Conservation (phyloP, 163 green algal genomes). For the Coccomyxa subellipsoidea region DNA sequence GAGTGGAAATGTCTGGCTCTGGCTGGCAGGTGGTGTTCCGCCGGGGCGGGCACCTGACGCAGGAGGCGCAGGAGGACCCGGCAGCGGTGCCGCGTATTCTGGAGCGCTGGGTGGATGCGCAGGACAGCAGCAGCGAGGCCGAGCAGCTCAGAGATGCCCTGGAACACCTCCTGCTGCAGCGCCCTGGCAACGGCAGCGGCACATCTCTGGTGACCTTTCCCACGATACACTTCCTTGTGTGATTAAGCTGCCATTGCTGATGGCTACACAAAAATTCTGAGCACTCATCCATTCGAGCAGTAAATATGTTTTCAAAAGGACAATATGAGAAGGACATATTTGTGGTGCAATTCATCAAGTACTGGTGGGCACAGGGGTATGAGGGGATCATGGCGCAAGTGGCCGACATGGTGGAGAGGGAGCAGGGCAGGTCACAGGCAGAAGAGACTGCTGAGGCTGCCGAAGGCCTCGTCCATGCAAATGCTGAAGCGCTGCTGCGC, state of each 20-base stretch:
- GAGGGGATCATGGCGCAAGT: slow-evolving; percentile 1
- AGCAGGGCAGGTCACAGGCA: background rate
- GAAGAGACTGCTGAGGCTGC: slow-evolving; percentile 32
- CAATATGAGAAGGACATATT: no score
- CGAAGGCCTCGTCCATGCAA: slow-evolving; percentile 11
- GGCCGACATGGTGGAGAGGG: slow-evolving; percentile 22
- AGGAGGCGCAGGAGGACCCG: slow-evolving; percentile 9
- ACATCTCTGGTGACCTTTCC: background rate
- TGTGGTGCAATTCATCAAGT: no score
- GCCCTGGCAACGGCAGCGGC: background rate
- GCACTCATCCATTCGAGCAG: no score
- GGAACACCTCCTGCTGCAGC: background rate
- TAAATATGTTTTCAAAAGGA: no score
- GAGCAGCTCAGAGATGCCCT: background rate
- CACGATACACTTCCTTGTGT: no score
- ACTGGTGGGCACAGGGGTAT: background rate
- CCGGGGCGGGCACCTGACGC: background rate
- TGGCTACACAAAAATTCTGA: no score
- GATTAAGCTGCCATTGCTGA: no score
- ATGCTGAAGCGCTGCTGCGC: slow-evolving; percentile 46
- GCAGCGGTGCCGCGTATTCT: slow-evolving; percentile 27
- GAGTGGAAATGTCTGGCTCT: no score
- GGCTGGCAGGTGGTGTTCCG: slow-evolving; percentile 24
- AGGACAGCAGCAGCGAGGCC: background rate
- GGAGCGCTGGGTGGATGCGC: slow-evolving; percentile 23